Base-by-base conservation (phyloP, 352 stramenopile species). In the Blastocystis sp. region DNA sequence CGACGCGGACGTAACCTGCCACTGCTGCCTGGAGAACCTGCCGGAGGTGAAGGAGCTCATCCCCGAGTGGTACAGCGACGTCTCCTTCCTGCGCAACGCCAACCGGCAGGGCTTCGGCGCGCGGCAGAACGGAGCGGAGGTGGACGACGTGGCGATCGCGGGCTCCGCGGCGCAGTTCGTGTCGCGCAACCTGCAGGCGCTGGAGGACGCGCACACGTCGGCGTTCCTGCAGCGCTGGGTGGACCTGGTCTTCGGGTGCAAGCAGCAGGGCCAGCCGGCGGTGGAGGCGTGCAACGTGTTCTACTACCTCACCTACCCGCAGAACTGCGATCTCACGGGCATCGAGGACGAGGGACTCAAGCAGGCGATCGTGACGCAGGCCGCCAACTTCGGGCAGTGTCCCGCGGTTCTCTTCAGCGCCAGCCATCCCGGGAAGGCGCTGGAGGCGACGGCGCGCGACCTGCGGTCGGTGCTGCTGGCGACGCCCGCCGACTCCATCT, bases 41-140 rank as follows among this genome's bases (percentile, higher is more conserved):
- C 94, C 95, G 61, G 97, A 99, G 90, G 95, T 98, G 17, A 99
- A 99, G 91, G 97, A 99, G 89, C 91, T 99, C 11, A 98, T 94
- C 19, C 97, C 97, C 11, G 97, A 99, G 91, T 99, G 97, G 90
- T 91, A 81, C 60, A 99, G 98, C 90, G 93, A 90, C 34, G 93
- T 95, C 38, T 92, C 94, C 17, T 98, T 99, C 90, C 91, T 99
- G 40, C 92, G 94, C 81, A 99, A 99, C 90, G 84, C 92, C 11
- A 98, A 98, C 89, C 89, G 94, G 28, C 94, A 97, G 52, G 94
- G 96, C 40, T 96, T 99, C 66, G 97, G 97, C 7, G 95, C 90
- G 11, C 94, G 91, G 59, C 94, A 97, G 91, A 91, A 87, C 69
- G 91, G 89, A 90, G n/a, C 21, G 2, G 59, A 64, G 2, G 64